These are phyloP conservation scores for Clitoria ternatea DNA, from an alignment of 306 rosid genomes.

Conservation along the genomic window DNA sequence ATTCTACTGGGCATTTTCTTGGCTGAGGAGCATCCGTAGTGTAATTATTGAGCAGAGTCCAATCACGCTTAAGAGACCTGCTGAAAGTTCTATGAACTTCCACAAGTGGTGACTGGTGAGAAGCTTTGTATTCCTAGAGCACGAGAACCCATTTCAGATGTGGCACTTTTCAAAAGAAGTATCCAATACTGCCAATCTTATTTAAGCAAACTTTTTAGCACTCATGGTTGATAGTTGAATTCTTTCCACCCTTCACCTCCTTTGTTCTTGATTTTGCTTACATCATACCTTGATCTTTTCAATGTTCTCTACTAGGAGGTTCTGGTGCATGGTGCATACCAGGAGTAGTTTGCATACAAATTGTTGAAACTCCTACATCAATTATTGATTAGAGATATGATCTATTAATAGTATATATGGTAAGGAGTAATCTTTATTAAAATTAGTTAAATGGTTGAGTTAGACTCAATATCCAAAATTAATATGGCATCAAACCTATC, in stretches of 20 bases:
- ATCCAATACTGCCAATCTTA: constrained; percentile 4
- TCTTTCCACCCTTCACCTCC: not conserved
- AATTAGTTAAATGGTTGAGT: no score
- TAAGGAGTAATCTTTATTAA: no score
- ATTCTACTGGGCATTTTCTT: not conserved
- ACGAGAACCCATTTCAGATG: constrained; percentile 1
- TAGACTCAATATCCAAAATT: no score
- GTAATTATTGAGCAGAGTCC: constrained; percentile 8
- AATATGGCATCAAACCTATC: no score
- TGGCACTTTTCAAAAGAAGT: not conserved
- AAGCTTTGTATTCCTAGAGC: not conserved
- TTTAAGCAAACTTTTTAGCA: constrained; percentile 1
- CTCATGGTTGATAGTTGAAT: not conserved
- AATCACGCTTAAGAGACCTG: not conserved
- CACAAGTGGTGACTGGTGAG: not conserved
- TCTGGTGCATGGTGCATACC: not conserved
- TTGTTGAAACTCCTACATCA: no score
- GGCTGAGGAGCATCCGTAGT: not conserved
- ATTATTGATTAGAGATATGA: no score
- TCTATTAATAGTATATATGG: no score
- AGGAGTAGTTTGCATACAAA: not conserved
- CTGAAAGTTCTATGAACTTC: not conserved
- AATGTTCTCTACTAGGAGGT: not conserved
- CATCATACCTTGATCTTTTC: not conserved
- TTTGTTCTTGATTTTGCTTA: not conserved